A percentile compares a stretch with the other conserved stretches of the same genome.
phyloP scores from a whole-genome alignment of 257 asterid species.

The Solanum piurae region DNA sequence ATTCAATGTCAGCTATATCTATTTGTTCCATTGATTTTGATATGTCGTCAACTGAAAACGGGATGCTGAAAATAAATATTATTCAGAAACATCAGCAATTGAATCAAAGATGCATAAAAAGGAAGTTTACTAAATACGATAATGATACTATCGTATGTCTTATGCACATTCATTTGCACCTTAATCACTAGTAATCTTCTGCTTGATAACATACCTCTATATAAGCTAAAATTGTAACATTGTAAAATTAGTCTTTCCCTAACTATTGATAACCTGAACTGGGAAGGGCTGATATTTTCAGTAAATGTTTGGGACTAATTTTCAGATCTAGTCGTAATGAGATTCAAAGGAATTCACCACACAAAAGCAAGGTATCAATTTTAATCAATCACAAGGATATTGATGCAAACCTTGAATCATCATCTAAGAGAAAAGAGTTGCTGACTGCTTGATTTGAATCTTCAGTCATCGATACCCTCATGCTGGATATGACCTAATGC shows the following conservation, averaged over 20 bases:
- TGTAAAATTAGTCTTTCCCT: neutral
- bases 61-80: conserved; percentile 58
- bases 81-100: conserved; percentile 11
- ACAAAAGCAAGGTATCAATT: neutral
- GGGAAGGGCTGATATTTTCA: neutral
- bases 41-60: conserved; percentile 93
- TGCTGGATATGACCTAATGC: conserved; percentile 77
- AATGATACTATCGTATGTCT: neutral
- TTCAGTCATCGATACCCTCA: conserved; percentile 93
- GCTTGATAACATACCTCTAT: neutral
- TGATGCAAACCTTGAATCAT: conserved; percentile 78
- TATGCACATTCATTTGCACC: neutral
- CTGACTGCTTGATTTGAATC: conserved; percentile 88
- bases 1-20: conserved; percentile 67
- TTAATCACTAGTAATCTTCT: neutral
- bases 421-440: conserved; percentile 92
- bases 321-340: neutral
- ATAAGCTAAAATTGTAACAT: neutral
- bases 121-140: neutral
- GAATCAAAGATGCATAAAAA: neutral
- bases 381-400: neutral
- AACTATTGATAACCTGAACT: neutral
- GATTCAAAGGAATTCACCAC: neutral
- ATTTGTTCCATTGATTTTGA: conserved; percentile 95
- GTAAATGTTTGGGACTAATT: neutral